Conservation (phyloP, 441 rosid species). For the Codiaeum variegatum region DNA sequence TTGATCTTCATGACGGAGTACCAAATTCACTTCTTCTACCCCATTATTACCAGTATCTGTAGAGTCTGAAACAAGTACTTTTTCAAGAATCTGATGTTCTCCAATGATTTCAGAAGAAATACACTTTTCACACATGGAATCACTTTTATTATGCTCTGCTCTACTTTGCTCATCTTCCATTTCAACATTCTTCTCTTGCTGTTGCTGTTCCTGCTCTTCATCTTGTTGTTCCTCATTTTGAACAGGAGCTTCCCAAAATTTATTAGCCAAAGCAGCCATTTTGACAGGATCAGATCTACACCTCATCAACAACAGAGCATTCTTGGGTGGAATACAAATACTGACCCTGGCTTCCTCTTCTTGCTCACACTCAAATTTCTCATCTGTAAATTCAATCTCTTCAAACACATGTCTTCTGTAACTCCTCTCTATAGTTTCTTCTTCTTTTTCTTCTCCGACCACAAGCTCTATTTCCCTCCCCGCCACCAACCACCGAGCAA, state of each 20-base stretch:
- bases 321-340: constrained; percentile 75
- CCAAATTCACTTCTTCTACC: constrained; percentile 8
- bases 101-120: constrained; percentile 22
- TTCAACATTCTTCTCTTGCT: neutral
- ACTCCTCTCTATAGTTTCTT: constrained; percentile 32
- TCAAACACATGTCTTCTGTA: constrained; percentile 72
- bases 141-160: constrained; percentile 22
- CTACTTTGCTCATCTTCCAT: neutral
- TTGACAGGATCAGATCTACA: constrained; percentile 95
- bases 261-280: constrained; percentile 77
- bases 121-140: constrained; percentile 15
- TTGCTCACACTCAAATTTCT: constrained; percentile 24
- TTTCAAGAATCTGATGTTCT: constrained; percentile 22
- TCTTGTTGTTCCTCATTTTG: constrained; percentile 14
- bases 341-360: constrained; percentile 50
- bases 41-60: neutral
- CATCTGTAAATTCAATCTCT: constrained; percentile 55
- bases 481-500: constrained; percentile 67
- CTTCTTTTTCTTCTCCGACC: constrained; percentile 54
- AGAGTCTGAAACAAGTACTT: neutral
- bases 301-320: constrained; percentile 81
- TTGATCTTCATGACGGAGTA: constrained; percentile 8
- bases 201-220: neutral
- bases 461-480: constrained; percentile 68
- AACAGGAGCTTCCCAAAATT: constrained; percentile 49